These are phyloP conservation scores for Yueomyces sinensis DNA, from an alignment of 805 yeast species.

Conservation along the genomic window DNA sequence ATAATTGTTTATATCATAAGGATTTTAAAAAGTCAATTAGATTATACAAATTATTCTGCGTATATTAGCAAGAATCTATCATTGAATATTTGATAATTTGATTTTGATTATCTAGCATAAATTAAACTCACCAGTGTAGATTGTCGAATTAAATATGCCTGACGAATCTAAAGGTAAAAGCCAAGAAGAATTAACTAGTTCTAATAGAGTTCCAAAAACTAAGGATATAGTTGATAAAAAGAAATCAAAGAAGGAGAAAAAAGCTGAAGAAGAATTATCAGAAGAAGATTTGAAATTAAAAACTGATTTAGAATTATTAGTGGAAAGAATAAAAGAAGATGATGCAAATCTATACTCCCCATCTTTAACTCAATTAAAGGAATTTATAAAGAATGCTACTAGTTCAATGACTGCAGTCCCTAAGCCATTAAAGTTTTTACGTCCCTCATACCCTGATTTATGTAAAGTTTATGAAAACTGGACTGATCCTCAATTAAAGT, in stretches of 20 bases:
- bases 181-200: background rate
- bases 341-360: constrained; percentile 35
- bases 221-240: constrained; percentile 7
- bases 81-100: too few relatives aligned
- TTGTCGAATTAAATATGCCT: too few relatives aligned
- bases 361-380: constrained; percentile 60
- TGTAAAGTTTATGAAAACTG: constrained; percentile 55
- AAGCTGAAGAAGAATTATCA: constrained; percentile 68
- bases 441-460: constrained; percentile 72
- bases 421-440: constrained; percentile 87
- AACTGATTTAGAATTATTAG: constrained; percentile 73
- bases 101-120: too few relatives aligned
- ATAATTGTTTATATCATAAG: too few relatives aligned
- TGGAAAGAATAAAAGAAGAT: constrained; percentile 57
- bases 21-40: too few relatives aligned
- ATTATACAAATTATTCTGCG: too few relatives aligned
- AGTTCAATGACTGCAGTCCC: constrained; percentile 99
- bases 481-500: constrained; percentile 36
- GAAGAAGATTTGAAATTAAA: constrained; percentile 89
- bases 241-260: constrained; percentile 17
- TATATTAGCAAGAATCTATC: too few relatives aligned
- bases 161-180: background rate
- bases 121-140: too few relatives aligned
- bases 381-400: constrained; percentile 78
- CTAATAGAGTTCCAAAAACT: background rate